Evolutionary conservation across 2,329 filamentous ascomycete species (phyloP).

Genomic region (Phaeomoniella chlamydospora): DNA sequence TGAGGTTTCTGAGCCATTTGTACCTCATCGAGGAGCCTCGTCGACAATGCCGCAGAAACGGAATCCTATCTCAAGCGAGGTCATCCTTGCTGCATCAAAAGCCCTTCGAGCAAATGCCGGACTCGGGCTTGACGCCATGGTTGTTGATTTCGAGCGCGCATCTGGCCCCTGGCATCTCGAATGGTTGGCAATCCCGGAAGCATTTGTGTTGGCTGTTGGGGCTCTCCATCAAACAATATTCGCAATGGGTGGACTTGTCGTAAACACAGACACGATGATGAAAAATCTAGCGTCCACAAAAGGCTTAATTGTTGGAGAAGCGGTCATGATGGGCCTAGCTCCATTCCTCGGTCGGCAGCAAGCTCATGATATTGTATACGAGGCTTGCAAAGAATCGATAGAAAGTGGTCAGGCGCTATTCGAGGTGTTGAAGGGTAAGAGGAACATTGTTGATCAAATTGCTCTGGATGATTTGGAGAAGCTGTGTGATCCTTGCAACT

Average conservation of each 20-base stretch:
- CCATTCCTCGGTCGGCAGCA: constrained; percentile 35
- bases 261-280: constrained; percentile 35
- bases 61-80: constrained; percentile 43
- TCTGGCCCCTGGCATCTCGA: constrained; percentile 46
- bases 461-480: constrained; percentile 33
- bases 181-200: constrained; percentile 41
- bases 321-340: constrained; percentile 46
- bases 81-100: constrained; percentile 40
- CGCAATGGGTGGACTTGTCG: constrained; percentile 34
- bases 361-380: constrained; percentile 44
- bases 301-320: constrained; percentile 43
- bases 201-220: constrained; percentile 38
- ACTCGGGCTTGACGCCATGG: constrained; percentile 40
- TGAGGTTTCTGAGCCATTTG: constrained; percentile 41
- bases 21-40: constrained; percentile 37
- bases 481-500: constrained; percentile 41
- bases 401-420: constrained; percentile 27
- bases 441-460: constrained; percentile 29
- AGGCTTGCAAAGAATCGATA: constrained; percentile 34
- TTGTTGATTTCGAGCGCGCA: constrained; percentile 42
- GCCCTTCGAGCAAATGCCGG: constrained; percentile 37
- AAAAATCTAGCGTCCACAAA: constrained; percentile 35
- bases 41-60: constrained; percentile 46
- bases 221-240: constrained; percentile 40
- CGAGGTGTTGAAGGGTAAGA: constrained; percentile 25